These are phyloP conservation scores for Apophysomyces sp. DNA, from an alignment of 371 early-diverging fungal genomes.

Conservation along the genomic window DNA sequence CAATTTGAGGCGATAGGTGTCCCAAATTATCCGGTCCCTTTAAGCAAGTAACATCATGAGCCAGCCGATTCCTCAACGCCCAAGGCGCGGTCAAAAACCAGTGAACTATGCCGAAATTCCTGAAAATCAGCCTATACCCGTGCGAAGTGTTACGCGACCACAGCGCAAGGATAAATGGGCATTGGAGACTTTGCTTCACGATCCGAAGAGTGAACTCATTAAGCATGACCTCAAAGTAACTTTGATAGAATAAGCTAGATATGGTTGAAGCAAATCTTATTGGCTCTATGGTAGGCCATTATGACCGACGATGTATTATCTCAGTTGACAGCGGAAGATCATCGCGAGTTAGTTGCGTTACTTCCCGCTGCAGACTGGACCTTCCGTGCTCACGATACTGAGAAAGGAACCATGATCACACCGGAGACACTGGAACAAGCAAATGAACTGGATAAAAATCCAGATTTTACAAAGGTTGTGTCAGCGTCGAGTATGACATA, in stretches of 20 bases:
- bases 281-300: neutral
- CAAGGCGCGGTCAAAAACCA: neutral
- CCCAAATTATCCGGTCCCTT: too few species aligned
- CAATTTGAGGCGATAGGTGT: too few species aligned
- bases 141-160: neutral
- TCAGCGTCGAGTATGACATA: neutral
- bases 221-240: neutral
- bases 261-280: neutral
- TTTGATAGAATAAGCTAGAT: too few species aligned
- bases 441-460: neutral
- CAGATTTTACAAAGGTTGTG: neutral
- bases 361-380: constrained; percentile 2
- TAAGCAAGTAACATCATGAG: neutral
- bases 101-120: neutral
- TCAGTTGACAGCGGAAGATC: neutral
- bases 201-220: neutral
- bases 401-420: neutral
- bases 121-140: neutral
- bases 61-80: neutral
- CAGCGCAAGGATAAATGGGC: neutral
- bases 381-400: neutral
- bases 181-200: neutral
- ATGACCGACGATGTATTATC: neutral
- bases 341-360: neutral
- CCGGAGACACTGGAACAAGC: neutral